These are phyloP conservation scores for Plasmodium inui DNA, from an alignment of 169 alveolate species.

Conservation along the genomic window DNA sequence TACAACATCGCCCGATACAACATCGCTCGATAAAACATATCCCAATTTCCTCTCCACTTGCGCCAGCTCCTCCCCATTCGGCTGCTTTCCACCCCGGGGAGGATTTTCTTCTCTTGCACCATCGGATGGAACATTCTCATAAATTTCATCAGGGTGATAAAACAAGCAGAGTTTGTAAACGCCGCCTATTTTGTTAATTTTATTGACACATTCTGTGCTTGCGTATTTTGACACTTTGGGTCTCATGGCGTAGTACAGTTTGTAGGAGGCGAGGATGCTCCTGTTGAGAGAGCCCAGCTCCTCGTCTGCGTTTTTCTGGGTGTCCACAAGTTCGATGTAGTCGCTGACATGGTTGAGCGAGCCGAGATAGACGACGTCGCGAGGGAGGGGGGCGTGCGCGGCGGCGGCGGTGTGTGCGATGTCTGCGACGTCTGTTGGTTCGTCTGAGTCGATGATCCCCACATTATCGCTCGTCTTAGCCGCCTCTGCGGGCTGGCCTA, in stretches of 20 bases:
- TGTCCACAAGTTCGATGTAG: constrained; percentile 34
- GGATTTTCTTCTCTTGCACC: background rate
- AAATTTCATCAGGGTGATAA: constrained; percentile 26
- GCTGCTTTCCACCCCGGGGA: background rate
- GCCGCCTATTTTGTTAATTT: constrained; percentile 75
- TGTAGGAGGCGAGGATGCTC: constrained; percentile 48
- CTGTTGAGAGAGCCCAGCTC: constrained; percentile 25
- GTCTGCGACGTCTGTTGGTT: background rate
- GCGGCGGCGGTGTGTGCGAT: too few relatives aligned
- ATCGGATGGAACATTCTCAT: background rate
- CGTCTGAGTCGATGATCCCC: too few relatives aligned
- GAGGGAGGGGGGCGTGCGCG: background rate
- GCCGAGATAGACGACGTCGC: constrained; percentile 30
- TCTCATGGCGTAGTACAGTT: constrained; percentile 53
- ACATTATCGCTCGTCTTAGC: background rate
- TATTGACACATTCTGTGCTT: constrained; percentile 50
- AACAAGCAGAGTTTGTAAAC: constrained; percentile 80
- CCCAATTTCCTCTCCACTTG: background rate
- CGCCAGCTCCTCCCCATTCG: background rate
- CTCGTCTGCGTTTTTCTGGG: constrained; percentile 14
- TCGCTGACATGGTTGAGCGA: constrained; percentile 30
- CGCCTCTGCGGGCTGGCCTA: background rate
- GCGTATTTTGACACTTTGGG: constrained; percentile 73
- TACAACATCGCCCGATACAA: too few relatives aligned
- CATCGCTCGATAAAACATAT: too few relatives aligned